Evolutionary conservation across 768 basidiomycete species (phyloP), one percentile per base, ranked within the genome.

Genomic region (Myochromella boudieri): DNA sequence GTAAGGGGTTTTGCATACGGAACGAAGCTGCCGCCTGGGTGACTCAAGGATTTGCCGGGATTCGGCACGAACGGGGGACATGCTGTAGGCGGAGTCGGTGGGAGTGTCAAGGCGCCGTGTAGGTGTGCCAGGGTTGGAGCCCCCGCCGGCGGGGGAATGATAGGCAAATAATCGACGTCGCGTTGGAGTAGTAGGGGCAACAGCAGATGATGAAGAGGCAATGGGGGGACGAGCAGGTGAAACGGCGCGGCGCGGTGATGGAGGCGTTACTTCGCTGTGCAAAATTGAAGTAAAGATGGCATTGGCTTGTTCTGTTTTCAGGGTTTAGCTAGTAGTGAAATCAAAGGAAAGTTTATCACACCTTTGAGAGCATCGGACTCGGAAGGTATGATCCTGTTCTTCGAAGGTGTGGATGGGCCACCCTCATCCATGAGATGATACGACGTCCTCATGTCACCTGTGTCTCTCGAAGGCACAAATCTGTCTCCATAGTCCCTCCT

Each of bases 1-100:
- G 71, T 95, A 98, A 2, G 95, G 95, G 0, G 95, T 97, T 65
- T 95, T 94, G 70, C 87, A 87, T 1, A 97, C 88, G 48, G 75
- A 84, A 34, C 95, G 81, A 6, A 90, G 79, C 48, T 85, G 77
- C 40, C 90, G 82, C 22, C 90, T 77, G 0, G 95, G 93, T 44
- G 85, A 89, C 52, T 94, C 82, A 36, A 99, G 82, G 12, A 97
- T 75, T 41, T 78, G 78, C 21, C 91, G 83, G 54, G 85, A 91
- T 57, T 87, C 85, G 33, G 85, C 82, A 1, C 91, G 84, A 4
- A 97, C 88, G 9, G 95, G 95, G 40, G 84, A 88, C 70, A 93
- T 82, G 9, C 90, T 91, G 64, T 97, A 98, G 0, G 86, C 86
- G 54, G 91, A 86, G 57, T 93, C 91, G 0, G 81, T 85, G 9